These are phyloP conservation scores for Ustilago nuda DNA, from an alignment of 1,284 basidiomycete species.

Conservation along the genomic window DNA sequence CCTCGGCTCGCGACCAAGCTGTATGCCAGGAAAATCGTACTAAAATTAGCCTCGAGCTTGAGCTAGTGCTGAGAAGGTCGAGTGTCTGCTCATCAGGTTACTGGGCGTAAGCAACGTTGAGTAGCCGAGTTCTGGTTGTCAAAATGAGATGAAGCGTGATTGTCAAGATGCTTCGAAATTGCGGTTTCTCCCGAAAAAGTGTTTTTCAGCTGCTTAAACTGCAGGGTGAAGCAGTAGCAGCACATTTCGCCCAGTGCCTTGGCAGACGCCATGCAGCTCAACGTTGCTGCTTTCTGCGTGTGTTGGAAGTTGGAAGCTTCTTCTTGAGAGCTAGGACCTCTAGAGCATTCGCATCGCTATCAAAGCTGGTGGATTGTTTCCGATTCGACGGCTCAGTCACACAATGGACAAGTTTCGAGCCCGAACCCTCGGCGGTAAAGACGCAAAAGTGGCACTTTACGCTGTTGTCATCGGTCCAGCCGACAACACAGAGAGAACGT, in stretches of 20 bases:
- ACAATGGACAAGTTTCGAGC: not conserved
- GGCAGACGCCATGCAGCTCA: not conserved
- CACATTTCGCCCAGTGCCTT: not conserved
- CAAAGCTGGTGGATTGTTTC: not conserved
- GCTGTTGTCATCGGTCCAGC: not conserved
- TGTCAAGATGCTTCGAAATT: not conserved
- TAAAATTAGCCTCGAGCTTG: too few species aligned
- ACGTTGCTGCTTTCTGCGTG: not conserved
- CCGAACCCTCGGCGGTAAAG: not conserved
- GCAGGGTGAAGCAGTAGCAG: slow-evolving; percentile 1
- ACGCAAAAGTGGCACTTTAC: not conserved
- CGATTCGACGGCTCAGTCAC: not conserved
- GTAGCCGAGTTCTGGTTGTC: slow-evolving; percentile 3
- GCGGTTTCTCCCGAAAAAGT: not conserved
- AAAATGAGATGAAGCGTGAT: not conserved
- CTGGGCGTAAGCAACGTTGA: not conserved
- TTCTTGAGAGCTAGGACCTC: not conserved
- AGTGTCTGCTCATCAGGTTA: not conserved
- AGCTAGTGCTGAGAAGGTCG: too few species aligned
- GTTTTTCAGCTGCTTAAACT: not conserved
- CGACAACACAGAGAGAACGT: not conserved
- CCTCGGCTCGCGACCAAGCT: not conserved
- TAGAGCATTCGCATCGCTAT: not conserved
- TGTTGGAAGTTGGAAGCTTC: not conserved
- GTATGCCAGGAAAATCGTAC: too few species aligned